Percentiles rank a stretch among this genome's conserved stretches.
Conservation (phyloP, 805 yeast genomes). For the Lipomyces mesembrius region DNA sequence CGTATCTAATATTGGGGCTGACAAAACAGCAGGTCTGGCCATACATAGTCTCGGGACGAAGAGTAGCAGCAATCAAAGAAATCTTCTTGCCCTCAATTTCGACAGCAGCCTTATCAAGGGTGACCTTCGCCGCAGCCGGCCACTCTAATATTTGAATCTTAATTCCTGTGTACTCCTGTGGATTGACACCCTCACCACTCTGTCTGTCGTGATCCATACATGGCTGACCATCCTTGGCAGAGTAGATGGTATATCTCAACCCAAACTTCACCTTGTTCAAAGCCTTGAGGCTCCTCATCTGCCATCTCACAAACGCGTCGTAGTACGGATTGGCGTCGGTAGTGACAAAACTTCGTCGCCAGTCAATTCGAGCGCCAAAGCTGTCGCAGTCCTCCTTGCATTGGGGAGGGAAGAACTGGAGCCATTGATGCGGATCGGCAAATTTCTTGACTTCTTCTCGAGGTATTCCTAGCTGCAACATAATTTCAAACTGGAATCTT, state of each 20-base stretch:
- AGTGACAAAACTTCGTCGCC: constrained; percentile 96
- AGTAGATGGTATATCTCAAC: constrained; percentile 95
- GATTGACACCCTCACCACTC: constrained; percentile 95
- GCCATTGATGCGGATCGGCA: constrained; percentile 93
- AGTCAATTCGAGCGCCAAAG: constrained; percentile 93
- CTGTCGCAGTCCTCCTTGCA: constrained; percentile 77
- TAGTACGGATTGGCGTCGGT: constrained; percentile 95
- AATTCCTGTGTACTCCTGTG: constrained; percentile 94
- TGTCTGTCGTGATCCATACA: constrained; percentile 99
- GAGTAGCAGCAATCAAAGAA: constrained; percentile 90
- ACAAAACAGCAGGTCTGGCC: constrained; percentile 99
- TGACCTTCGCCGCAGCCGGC: constrained; percentile 57
- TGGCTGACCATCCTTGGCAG: constrained; percentile 98
- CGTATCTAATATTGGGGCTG: constrained; percentile 90
- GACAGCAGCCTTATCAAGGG: constrained; percentile 50
- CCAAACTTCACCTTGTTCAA: constrained; percentile 94
- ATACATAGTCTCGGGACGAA: constrained; percentile 98
- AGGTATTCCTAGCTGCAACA: constrained; percentile 90
- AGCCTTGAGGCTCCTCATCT: constrained; percentile 83
- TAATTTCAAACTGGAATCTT: constrained; percentile 93
- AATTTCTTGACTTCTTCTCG: constrained; percentile 82
- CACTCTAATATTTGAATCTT: constrained; percentile 75
- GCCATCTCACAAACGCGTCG: constrained; percentile 96
- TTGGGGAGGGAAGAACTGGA: constrained; percentile 86
- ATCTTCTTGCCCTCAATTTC: constrained; percentile 63